Conservation (phyloP, 176 grass and related monocot genomes). For the Leersia perrieri region DNA sequence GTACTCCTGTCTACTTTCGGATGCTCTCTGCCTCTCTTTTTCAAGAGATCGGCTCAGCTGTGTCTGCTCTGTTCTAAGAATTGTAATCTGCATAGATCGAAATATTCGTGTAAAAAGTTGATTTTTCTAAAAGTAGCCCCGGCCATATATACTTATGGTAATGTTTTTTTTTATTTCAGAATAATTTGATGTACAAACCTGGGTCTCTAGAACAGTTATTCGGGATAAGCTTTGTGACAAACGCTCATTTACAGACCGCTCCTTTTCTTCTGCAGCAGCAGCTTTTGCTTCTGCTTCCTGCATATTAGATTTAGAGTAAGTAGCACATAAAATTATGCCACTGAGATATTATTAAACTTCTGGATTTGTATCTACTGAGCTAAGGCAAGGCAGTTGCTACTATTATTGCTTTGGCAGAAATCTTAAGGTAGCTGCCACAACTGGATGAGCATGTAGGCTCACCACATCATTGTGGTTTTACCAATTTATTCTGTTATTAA, state of each 20-base stretch:
- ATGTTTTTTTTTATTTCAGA: background rate
- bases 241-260: constrained; percentile 81
- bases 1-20: constrained; percentile 97
- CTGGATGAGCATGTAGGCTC: background rate
- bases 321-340: background rate
- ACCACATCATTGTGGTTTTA: background rate
- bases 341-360: constrained; percentile 5
- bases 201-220: constrained; percentile 92
- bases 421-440: background rate
- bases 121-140: constrained; percentile 4
- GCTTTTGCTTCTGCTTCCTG: constrained; percentile 99
- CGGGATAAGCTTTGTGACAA: constrained; percentile 78
- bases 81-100: constrained; percentile 69
- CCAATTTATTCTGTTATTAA: constrained; percentile 1
- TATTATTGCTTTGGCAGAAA: background rate
- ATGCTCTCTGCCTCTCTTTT: constrained; percentile 98
- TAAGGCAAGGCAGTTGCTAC: background rate
- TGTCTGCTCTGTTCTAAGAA: constrained; percentile 98
- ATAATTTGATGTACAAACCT: constrained; percentile 52
- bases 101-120: constrained; percentile 27
- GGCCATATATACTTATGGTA: background rate
- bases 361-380: constrained; percentile 2
- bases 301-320: constrained; percentile 42
- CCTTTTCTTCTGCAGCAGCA: constrained; percentile 92
- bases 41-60: constrained; percentile 95